Evolutionary conservation across 2,329 filamentous ascomycete species (phyloP).

Genomic region (Aspergillus sp.): DNA sequence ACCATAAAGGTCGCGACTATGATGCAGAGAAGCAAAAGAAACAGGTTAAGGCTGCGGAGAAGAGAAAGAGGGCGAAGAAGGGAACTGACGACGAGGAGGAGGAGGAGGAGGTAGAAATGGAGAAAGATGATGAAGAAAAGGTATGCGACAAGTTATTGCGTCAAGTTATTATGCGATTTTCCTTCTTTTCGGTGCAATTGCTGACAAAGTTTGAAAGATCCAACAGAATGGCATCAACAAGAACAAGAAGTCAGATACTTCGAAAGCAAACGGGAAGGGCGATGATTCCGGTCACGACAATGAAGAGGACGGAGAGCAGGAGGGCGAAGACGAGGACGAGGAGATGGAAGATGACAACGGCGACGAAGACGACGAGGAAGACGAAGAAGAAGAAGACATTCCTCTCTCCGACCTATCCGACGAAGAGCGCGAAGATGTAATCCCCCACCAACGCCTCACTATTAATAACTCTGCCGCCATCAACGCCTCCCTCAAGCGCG

Average conservation of each 20-base stretch:
- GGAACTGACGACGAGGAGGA: constrained; percentile 10
- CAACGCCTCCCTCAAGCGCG: constrained; percentile 65
- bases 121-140: constrained; percentile 8
- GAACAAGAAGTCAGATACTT: constrained; percentile 13
- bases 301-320: constrained; percentile 20
- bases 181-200: background rate
- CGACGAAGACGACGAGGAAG: constrained; percentile 52
- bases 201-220: background rate
- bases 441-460: constrained; percentile 84
- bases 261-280: constrained; percentile 33
- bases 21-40: constrained; percentile 71
- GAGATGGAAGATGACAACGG: constrained; percentile 31
- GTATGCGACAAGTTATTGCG: constrained; percentile 1
- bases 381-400: constrained; percentile 77
- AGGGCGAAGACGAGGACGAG: constrained; percentile 24
- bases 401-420: constrained; percentile 77
- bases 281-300: constrained; percentile 26
- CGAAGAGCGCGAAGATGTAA: constrained; percentile 75
- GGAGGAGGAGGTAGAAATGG: constrained; percentile 9
- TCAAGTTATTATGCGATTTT: background rate
- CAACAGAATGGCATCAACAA: constrained; percentile 1
- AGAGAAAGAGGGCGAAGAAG: constrained; percentile 28
- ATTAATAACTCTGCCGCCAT: constrained; percentile 96
- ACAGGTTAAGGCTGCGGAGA: constrained; percentile 45
- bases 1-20: constrained; percentile 56